Conservation (phyloP, 495 filamentous ascomycete species). For the Oidiodendron maius region DNA sequence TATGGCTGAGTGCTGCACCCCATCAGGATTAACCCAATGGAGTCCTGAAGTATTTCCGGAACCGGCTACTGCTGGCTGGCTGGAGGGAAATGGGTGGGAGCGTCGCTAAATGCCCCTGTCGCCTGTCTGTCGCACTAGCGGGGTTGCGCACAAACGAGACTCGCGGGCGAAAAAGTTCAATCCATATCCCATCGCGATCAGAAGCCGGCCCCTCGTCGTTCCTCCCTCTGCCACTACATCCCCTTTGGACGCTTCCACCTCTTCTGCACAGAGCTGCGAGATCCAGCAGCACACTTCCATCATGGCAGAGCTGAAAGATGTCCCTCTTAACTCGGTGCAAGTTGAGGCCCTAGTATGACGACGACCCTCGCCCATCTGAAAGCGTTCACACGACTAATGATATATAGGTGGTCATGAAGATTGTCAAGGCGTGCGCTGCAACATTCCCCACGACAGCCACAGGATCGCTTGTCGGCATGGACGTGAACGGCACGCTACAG, state of each 20-base stretch:
- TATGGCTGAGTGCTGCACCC: too few species aligned
- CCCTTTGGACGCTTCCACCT: background rate
- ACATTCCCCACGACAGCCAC: conserved; percentile 86
- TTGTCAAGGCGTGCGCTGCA: conserved; percentile 86
- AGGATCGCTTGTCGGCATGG: conserved; percentile 89
- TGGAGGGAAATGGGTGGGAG: too few species aligned
- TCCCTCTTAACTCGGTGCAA: conserved; percentile 65
- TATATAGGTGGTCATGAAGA: conserved; percentile 85
- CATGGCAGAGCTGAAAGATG: conserved; percentile 38
- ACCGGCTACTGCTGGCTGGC: too few species aligned
- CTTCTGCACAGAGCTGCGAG: background rate
- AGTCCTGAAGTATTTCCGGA: too few species aligned
- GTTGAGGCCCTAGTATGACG: conserved; percentile 67
- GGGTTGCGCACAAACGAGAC: background rate
- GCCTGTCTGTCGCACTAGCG: background rate
- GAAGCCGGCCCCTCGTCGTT: background rate
- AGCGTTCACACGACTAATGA: conserved; percentile 21
- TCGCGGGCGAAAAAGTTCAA: conserved; percentile 1
- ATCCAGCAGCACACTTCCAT: conserved; percentile 3
- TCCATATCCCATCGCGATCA: too few species aligned
- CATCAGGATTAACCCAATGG: too few species aligned
- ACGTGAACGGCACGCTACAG: conserved; percentile 74
- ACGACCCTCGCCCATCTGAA: conserved; percentile 6
- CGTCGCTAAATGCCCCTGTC: too few species aligned
- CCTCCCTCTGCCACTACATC: background rate